phyloP scores from a whole-genome alignment of 192 early-diverging fungal species.

The Mortierella antarctica region DNA sequence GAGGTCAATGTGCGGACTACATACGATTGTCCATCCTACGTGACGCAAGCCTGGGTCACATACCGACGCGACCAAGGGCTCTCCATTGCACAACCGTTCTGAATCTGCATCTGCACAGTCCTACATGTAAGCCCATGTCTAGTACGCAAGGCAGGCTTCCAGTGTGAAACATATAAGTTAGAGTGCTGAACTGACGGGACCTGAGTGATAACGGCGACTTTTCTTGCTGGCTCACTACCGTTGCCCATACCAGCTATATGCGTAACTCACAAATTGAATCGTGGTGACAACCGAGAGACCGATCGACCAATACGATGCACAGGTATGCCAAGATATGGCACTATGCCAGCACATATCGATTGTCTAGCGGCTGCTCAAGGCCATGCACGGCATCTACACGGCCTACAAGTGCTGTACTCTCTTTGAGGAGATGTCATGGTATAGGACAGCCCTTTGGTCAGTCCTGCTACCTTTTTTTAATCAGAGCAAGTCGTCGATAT shows the following conservation, averaged over 20 bases:
- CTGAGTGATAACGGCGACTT: background rate
- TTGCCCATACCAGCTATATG: background rate
- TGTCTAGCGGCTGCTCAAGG: conserved; percentile 13
- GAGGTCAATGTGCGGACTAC: too few relatives aligned
- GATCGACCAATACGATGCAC: background rate
- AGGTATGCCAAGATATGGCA: background rate
- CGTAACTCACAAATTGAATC: background rate
- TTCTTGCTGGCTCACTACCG: too few relatives aligned
- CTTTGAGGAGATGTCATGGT: conserved; percentile 8
- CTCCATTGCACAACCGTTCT: too few relatives aligned
- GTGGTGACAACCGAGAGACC: background rate
- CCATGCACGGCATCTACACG: conserved; percentile 6
- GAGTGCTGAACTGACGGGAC: background rate
- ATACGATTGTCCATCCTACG: too few relatives aligned
- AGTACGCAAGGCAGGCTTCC: too few relatives aligned
- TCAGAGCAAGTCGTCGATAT: background rate
- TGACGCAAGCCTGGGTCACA: too few relatives aligned
- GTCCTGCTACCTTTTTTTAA: conserved; percentile 8
- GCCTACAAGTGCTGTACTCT: conserved; percentile 2
- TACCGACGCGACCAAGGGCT: too few relatives aligned
- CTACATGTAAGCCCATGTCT: background rate
- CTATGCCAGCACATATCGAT: too few relatives aligned
- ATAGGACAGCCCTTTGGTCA: conserved; percentile 9
- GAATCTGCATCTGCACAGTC: conserved; percentile 2
- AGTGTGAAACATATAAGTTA: background rate